Conservation (phyloP, 1,139 yeast species). For the Saccharomyces hybrid region DNA sequence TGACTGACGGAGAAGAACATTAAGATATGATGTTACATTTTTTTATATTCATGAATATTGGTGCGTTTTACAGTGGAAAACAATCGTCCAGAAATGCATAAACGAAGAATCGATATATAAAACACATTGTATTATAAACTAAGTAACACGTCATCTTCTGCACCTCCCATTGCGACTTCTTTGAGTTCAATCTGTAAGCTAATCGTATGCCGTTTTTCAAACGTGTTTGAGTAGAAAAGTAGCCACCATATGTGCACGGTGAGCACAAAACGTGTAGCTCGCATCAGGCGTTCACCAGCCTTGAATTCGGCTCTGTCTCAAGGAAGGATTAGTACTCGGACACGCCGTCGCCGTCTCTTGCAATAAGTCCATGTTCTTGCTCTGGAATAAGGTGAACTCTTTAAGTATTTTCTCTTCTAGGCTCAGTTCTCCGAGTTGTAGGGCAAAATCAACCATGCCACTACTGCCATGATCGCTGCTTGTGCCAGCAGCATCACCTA, state of each 20-base stretch:
- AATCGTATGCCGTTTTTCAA: not conserved
- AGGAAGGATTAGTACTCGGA: not conserved
- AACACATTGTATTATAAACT: not conserved
- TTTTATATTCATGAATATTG: not conserved
- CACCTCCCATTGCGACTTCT: not conserved
- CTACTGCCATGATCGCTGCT: not conserved
- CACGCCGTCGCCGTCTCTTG: not conserved
- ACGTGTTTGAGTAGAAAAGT: not conserved
- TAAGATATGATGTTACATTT: not conserved
- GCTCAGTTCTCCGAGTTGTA: not conserved
- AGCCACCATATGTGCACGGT: not conserved
- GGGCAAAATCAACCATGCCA: not conserved
- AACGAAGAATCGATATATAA: not conserved
- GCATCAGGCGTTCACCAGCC: not conserved
- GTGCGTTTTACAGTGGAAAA: not conserved
- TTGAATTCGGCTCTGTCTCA: not conserved
- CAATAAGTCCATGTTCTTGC: not conserved
- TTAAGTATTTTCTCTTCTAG: not conserved
- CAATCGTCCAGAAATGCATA: not conserved
- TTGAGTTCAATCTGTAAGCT: not conserved
- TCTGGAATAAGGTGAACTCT: not conserved
- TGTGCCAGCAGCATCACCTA: not conserved
- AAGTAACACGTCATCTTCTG: not conserved
- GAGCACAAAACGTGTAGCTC: not conserved
- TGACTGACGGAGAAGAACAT: not conserved